Conservation (phyloP, 192 early-diverging fungal genomes). For the Coemansia sp. region DNA sequence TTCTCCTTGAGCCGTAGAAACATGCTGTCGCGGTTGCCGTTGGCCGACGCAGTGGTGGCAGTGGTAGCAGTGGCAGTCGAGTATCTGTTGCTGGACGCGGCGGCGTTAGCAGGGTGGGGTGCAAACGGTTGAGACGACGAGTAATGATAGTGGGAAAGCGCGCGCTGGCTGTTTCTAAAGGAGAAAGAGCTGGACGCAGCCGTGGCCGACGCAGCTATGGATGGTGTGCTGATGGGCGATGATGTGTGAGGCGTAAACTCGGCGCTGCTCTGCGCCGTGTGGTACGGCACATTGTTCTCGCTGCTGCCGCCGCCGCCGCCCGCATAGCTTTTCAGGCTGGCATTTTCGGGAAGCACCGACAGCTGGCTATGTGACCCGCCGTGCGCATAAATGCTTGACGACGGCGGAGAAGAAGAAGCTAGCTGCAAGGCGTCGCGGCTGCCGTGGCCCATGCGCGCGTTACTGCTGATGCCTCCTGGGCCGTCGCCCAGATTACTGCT, state of each 20-base stretch:
- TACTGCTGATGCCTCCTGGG: constrained; percentile 1
- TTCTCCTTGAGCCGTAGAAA: constrained; percentile 52
- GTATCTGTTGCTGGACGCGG: constrained; percentile 19
- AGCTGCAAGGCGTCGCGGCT: not conserved
- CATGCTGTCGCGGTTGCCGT: constrained; percentile 49
- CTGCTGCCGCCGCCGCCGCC: constrained; percentile 10
- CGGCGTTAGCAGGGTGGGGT: constrained; percentile 10
- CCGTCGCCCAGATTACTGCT: not conserved
- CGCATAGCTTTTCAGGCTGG: constrained; percentile 9
- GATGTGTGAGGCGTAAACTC: constrained; percentile 38
- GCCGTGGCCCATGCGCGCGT: not conserved
- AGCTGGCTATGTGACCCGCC: constrained; percentile 17
- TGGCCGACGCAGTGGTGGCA: not conserved
- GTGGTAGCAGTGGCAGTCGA: constrained; percentile 25
- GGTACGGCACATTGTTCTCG: constrained; percentile 21
- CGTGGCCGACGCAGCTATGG: constrained; percentile 37
- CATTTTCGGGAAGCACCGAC: constrained; percentile 25
- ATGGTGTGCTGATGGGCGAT: constrained; percentile 37
- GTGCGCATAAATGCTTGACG: not conserved
- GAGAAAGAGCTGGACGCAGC: constrained; percentile 46
- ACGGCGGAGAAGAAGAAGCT: not conserved
- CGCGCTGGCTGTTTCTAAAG: constrained; percentile 41
- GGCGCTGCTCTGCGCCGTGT: constrained; percentile 28
- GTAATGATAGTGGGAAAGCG: constrained; percentile 21
- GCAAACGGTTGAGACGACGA: constrained; percentile 7